Percentiles rank a stretch among this genome's conserved stretches.
Conservation (phyloP, 345 rosid genomes). For the Populus tremula region DNA sequence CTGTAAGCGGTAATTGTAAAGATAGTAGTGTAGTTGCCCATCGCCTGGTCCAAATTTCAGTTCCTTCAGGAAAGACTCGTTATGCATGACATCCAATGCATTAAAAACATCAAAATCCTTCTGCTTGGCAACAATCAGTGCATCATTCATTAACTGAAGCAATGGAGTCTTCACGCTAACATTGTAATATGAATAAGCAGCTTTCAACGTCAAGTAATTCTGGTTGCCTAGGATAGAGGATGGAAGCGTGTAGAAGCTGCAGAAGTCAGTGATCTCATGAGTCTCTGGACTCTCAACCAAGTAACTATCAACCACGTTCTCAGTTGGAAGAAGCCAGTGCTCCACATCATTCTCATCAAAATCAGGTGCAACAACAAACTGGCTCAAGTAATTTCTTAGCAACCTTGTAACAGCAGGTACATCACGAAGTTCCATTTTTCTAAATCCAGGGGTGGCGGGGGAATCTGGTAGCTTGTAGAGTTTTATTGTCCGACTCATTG, state of each 20-base stretch:
- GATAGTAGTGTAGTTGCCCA: conserved; percentile 91
- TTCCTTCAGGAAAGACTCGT: conserved; percentile 81
- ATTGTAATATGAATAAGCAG: conserved; percentile 93
- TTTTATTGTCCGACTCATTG: conserved; percentile 91
- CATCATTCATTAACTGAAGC: conserved; percentile 91
- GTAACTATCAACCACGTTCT: conserved; percentile 74
- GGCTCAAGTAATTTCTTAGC: conserved; percentile 66
- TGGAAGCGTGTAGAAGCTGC: conserved; percentile 96
- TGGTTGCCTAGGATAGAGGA: conserved; percentile 89
- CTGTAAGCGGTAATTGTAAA: conserved; percentile 69
- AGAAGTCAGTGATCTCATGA: conserved; percentile 82
- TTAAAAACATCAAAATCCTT: conserved; percentile 88
- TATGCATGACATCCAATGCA: conserved; percentile 90
- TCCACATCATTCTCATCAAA: conserved; percentile 80
- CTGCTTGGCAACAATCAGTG: conserved; percentile 70
- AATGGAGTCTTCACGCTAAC: conserved; percentile 76
- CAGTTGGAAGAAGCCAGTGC: conserved; percentile 90
- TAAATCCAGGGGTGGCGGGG: conserved; percentile 77
- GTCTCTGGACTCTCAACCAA: conserved; percentile 83
- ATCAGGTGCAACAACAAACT: conserved; percentile 81
- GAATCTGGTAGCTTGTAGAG: conserved; percentile 79
- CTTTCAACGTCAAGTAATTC: conserved; percentile 67
- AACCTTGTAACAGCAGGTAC: conserved; percentile 82
- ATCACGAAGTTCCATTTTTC: conserved; percentile 82
- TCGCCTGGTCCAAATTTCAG: conserved; percentile 93